Evolutionary conservation across 768 basidiomycete species (phyloP), one percentile per base, ranked within the genome.

Genomic region (Rhodotorula sphaerocarpa): DNA sequence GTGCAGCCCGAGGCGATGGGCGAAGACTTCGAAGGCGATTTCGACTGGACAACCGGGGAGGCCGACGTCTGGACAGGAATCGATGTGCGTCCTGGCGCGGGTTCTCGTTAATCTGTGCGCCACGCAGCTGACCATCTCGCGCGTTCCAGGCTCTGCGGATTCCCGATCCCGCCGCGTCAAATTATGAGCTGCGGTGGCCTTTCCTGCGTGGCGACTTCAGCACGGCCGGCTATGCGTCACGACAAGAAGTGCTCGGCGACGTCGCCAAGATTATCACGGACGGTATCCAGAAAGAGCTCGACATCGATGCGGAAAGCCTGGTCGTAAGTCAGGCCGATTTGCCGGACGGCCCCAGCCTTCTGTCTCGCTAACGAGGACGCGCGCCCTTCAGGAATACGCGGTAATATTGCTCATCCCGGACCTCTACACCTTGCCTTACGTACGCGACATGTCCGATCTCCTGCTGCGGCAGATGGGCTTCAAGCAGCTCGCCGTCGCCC

Each of bases 321-420:
- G 83, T 84, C 79, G 88, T 87, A 68, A 50, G 77, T 72, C 11
- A 43, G 46, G 9, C 12, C 42, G 42, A 43, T 7, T 12, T 15
- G 21, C 21, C 10, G 20, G 42, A 23, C 15, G 6, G 14, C 42
- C 42, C 21, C 42, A 12, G 21, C 9, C 12, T 18, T 10, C 28
- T 30, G 43, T 18, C 21, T 56, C 30, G 31, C n/a, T 27, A 3
- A 53, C 30, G 12, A 12, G 34, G 30, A 4, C 7, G n/a, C 18
- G 12, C 53, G 36, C 36, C 9, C 36, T 39, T 9, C 16, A 97
- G 92, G 82, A 88, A 60, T 87, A 86, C 75, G 91, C 90, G 3
- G 84, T 86, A 18, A 75, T 96, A 42, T 80, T 99, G 7, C 83
- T 97, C 36, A 84, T 97, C 28, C 92, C 95, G 11, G 95, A 99